Evolutionary conservation across 1,139 yeast genomes (phyloP).

Genomic region (Candida neerlandica): DNA sequence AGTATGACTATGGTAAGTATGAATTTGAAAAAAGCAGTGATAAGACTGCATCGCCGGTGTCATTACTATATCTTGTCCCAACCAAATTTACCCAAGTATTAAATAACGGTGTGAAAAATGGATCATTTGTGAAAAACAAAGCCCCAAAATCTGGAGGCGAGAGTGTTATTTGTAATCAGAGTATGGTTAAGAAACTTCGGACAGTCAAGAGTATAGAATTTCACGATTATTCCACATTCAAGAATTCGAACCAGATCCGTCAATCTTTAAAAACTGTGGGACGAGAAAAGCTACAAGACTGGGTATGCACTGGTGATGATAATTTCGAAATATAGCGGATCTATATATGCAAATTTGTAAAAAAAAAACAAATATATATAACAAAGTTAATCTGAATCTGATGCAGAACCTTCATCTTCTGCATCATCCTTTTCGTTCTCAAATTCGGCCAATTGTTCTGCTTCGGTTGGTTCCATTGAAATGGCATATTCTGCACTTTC

Average conservation of each 20-base stretch:
- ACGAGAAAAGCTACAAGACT: slow-evolving; percentile 25
- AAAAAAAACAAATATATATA: not conserved
- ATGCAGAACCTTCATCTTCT: slow-evolving; percentile 36
- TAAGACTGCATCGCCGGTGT: slow-evolving; percentile 37
- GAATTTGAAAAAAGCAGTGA: slow-evolving; percentile 25
- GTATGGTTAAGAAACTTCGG: slow-evolving; percentile 22
- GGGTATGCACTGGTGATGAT: slow-evolving; percentile 37
- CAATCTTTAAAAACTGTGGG: slow-evolving; percentile 26
- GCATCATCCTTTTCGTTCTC: slow-evolving; percentile 25
- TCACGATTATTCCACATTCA: slow-evolving; percentile 30
- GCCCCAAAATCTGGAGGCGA: slow-evolving; percentile 51
- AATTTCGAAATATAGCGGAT: slow-evolving; percentile 24
- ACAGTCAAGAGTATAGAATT: not conserved
- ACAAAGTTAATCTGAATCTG: slow-evolving; percentile 37
- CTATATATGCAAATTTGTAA: slow-evolving; percentile 4
- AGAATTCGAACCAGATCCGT: slow-evolving; percentile 25
- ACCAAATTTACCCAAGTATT: slow-evolving; percentile 40
- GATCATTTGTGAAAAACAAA: slow-evolving; percentile 46
- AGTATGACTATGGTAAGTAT: slow-evolving; percentile 27
- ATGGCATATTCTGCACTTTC: slow-evolving; percentile 83
- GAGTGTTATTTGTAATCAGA: slow-evolving; percentile 38
- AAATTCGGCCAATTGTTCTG: slow-evolving; percentile 27
- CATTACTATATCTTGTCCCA: slow-evolving; percentile 36
- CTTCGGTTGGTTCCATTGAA: slow-evolving; percentile 39
- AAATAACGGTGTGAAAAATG: slow-evolving; percentile 57